These are phyloP conservation scores for Tilletia horrida DNA, from an alignment of 1,284 basidiomycete genomes.

Conservation along the genomic window DNA sequence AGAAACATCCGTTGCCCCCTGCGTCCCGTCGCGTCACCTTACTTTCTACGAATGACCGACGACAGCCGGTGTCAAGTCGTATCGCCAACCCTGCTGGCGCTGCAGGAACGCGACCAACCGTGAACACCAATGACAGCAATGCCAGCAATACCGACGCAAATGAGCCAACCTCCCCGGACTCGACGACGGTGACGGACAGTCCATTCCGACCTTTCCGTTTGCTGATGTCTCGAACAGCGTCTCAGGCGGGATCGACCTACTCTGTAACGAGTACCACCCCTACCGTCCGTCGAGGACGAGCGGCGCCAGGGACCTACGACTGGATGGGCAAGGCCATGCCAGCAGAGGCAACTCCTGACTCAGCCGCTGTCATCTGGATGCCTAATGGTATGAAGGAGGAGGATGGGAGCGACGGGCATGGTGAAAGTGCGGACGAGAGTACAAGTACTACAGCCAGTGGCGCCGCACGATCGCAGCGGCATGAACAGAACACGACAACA, in stretches of 20 bases:
- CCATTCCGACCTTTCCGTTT: background rate
- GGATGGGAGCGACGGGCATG: background rate
- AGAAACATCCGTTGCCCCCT: background rate
- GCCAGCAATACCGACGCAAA: background rate
- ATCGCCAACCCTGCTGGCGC: too few relatives aligned
- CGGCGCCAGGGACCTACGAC: constrained; percentile 1
- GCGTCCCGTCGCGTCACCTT: too few relatives aligned
- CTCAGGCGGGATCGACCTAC: background rate
- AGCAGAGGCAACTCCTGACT: background rate
- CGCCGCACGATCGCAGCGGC: too few relatives aligned
- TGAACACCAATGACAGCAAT: background rate
- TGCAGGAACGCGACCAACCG: too few relatives aligned
- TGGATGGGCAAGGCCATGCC: background rate
- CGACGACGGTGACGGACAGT: background rate
- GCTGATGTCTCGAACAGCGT: background rate
- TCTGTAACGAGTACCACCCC: background rate
- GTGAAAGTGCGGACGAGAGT: background rate
- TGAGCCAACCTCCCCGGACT: too few relatives aligned
- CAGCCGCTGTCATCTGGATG: background rate
- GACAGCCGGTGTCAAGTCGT: too few relatives aligned
- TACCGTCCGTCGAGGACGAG: background rate
- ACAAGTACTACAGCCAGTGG: too few relatives aligned
- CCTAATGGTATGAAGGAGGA: background rate
- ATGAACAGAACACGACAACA: too few relatives aligned
- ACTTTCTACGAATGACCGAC: too few relatives aligned